A percentile compares a stretch with the other conserved stretches of the same genome.
Conservation (phyloP, 352 stramenopile genomes). For the Phytophthora tubulina region DNA sequence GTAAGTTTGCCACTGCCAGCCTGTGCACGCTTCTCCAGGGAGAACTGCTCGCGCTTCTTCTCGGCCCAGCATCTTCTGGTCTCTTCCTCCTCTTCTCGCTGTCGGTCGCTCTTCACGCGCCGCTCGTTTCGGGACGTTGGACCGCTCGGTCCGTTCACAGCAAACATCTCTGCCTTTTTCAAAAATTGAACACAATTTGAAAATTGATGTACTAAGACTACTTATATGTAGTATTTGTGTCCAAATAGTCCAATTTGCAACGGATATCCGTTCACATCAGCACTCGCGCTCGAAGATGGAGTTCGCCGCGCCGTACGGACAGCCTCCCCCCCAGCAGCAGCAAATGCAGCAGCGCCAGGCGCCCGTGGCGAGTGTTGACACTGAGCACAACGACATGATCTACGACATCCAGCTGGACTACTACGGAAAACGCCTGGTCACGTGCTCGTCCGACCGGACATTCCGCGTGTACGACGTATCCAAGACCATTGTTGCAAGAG, state of each 20-base stretch:
- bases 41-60: constrained; percentile 58
- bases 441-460: constrained; percentile 85
- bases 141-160: constrained; percentile 78
- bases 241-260: constrained; percentile 18
- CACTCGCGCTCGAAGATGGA: constrained; percentile 25
- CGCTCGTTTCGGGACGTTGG: constrained; percentile 70
- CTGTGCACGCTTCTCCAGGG: constrained; percentile 33
- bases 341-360: constrained; percentile 38
- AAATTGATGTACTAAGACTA: too few species aligned
- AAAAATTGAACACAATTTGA: background rate
- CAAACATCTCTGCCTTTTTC: constrained; percentile 60
- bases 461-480: constrained; percentile 89
- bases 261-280: constrained; percentile 25
- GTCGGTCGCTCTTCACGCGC: constrained; percentile 46
- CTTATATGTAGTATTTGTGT: background rate
- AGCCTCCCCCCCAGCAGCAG: constrained; percentile 31
- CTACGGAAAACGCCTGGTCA: constrained; percentile 85
- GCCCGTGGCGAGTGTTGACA: constrained; percentile 78
- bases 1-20: constrained; percentile 13
- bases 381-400: constrained; percentile 91
- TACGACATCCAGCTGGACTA: constrained; percentile 92
- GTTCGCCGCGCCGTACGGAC: constrained; percentile 24
- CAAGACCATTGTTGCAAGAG: constrained; percentile 44
- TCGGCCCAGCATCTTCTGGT: constrained; percentile 34
- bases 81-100: constrained; percentile 37